phyloP scores from a whole-genome alignment of 495 filamentous ascomycete genomes.

The Lophiotrema nucula region DNA sequence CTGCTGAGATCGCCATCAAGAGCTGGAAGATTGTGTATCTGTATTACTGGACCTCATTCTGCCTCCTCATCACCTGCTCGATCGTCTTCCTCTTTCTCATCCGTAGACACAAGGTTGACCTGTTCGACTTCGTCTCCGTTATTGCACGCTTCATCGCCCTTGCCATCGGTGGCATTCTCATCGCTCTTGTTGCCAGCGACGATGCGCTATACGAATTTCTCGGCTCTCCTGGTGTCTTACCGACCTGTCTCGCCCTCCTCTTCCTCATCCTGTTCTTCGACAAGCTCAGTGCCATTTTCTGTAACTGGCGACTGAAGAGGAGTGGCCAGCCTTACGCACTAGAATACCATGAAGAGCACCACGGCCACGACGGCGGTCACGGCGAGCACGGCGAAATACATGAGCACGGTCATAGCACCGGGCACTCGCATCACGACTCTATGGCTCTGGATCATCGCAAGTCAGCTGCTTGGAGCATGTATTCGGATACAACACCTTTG shows the following conservation, averaged over 20 bases:
- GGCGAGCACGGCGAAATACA: constrained; percentile 1
- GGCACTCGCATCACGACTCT: constrained; percentile 7
- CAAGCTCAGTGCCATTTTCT: constrained; percentile 18
- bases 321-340: constrained; percentile 24
- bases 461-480: constrained; percentile 8
- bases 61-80: constrained; percentile 21
- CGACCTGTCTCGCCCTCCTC: constrained; percentile 20
- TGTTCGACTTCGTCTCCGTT: constrained; percentile 33
- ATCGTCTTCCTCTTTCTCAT: constrained; percentile 34
- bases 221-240: constrained; percentile 17
- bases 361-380: constrained; percentile 1
- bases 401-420: not conserved
- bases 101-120: constrained; percentile 26
- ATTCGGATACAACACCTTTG: constrained; percentile 6
- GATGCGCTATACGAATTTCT: constrained; percentile 14
- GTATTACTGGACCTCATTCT: constrained; percentile 31
- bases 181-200: constrained; percentile 20
- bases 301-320: constrained; percentile 22
- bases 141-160: constrained; percentile 14
- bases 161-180: constrained; percentile 10
- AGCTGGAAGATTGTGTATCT: constrained; percentile 28
- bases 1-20: constrained; percentile 12
- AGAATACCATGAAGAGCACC: constrained; percentile 15
- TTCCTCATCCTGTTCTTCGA: constrained; percentile 32
- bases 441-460: constrained; percentile 8